A percentile compares a stretch with the other conserved stretches of the same genome.
These are phyloP conservation scores for Laguncularia racemosa DNA, from an alignment of 345 rosid species.

Conservation along the genomic window DNA sequence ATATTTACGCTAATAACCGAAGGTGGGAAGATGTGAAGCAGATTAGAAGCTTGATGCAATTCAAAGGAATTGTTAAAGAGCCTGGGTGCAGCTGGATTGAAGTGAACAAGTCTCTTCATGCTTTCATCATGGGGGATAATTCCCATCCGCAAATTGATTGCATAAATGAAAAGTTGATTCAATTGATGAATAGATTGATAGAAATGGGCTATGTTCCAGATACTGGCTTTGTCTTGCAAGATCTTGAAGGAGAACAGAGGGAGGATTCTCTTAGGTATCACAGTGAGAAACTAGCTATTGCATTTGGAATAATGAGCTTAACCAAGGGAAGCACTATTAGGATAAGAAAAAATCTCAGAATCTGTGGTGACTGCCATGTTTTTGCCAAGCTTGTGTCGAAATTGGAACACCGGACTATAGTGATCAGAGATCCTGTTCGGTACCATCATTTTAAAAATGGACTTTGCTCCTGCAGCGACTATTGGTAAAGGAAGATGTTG, in stretches of 20 bases:
- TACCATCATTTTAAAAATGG: constrained; percentile 62
- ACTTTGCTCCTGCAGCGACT: constrained; percentile 61
- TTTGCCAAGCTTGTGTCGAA: constrained; percentile 50
- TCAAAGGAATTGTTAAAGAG: constrained; percentile 44
- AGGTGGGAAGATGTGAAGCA: constrained; percentile 57
- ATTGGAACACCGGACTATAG: constrained; percentile 39
- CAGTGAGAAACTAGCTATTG: constrained; percentile 63
- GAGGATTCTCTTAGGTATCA: constrained; percentile 55
- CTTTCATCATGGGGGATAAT: constrained; percentile 51
- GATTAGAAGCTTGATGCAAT: constrained; percentile 38
- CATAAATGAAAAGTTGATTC: constrained; percentile 32
- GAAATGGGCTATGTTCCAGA: constrained; percentile 58
- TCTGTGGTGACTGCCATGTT: constrained; percentile 64
- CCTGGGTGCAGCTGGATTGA: constrained; percentile 82
- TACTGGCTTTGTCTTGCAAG: constrained; percentile 51
- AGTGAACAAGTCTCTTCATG: constrained; percentile 52
- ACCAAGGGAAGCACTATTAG: constrained; percentile 36
- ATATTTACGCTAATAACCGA: constrained; percentile 60
- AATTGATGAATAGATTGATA: constrained; percentile 28
- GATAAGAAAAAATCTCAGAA: constrained; percentile 59
- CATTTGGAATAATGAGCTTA: constrained; percentile 37
- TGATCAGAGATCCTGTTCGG: constrained; percentile 56
- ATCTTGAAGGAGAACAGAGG: constrained; percentile 68
- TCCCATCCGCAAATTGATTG: constrained; percentile 46
- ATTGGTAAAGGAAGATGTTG: constrained; percentile 30